Percentiles rank a stretch among this genome's conserved stretches.
Evolutionary conservation across 2,329 filamentous ascomycete genomes (phyloP).

Genomic region (Verticillium klebahnii): DNA sequence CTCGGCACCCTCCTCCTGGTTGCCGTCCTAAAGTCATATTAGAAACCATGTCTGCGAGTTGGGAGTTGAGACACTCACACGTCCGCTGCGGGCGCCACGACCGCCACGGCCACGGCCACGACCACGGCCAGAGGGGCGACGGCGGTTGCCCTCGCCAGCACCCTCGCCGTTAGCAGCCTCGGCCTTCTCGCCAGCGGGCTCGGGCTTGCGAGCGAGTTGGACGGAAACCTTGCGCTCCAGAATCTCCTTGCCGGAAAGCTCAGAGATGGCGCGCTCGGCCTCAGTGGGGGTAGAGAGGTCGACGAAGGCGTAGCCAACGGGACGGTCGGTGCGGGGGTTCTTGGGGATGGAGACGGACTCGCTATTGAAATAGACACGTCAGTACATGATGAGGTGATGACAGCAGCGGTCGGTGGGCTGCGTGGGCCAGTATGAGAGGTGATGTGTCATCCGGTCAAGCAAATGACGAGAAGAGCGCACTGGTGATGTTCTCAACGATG

Average conservation of each 20-base stretch:
- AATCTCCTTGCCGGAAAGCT: slow-evolving; percentile 96
- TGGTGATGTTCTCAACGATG: neutral
- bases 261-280: slow-evolving; percentile 90
- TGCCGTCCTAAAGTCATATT: slow-evolving; percentile 22
- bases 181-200: slow-evolving; percentile 72
- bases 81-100: slow-evolving; percentile 60
- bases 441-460: neutral
- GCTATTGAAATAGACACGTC: slow-evolving; percentile 41
- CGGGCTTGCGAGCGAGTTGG: slow-evolving; percentile 96
- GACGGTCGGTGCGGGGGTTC: slow-evolving; percentile 97
- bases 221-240: slow-evolving; percentile 98
- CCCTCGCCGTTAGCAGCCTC: slow-evolving; percentile 75
- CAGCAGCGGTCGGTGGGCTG: neutral
- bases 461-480: neutral
- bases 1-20: slow-evolving; percentile 39
- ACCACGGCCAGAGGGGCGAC: slow-evolving; percentile 59
- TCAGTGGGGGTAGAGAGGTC: slow-evolving; percentile 92
- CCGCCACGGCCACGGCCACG: slow-evolving; percentile 68
- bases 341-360: slow-evolving; percentile 99
- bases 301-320: slow-evolving; percentile 98
- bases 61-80: slow-evolving; percentile 24
- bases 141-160: slow-evolving; percentile 60
- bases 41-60: slow-evolving; percentile 3
- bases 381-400: neutral
- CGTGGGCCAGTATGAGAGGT: neutral